Evolutionary conservation across 176 grass and related monocot species (phyloP).

Genomic region (Dactylis glomerata): DNA sequence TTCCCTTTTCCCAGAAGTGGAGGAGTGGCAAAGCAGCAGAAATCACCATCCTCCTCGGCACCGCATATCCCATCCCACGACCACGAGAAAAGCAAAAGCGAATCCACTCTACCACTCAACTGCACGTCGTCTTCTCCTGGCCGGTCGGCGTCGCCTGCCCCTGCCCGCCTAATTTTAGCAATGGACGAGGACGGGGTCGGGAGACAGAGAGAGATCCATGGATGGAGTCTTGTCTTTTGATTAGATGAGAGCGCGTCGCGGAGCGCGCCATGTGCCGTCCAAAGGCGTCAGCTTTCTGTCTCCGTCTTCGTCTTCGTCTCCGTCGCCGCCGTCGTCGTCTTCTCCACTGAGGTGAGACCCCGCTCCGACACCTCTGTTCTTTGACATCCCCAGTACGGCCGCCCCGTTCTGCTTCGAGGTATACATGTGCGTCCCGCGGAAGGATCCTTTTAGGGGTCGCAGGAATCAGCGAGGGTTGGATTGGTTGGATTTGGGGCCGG

Average conservation of each 20-base stretch:
- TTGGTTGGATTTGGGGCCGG: constrained; percentile 2
- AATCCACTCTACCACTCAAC: background rate
- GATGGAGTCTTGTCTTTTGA: background rate
- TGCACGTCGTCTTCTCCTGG: background rate
- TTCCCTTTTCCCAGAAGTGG: background rate
- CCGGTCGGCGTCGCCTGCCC: background rate
- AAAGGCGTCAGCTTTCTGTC: background rate
- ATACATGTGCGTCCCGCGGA: background rate
- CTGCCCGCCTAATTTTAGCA: constrained; percentile 3
- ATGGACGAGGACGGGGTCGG: background rate
- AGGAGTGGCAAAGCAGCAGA: background rate
- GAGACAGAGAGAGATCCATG: background rate
- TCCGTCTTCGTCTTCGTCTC: background rate
- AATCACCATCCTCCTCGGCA: background rate
- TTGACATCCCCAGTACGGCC: background rate
- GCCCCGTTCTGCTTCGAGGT: background rate
- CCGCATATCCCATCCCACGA: constrained; percentile 27
- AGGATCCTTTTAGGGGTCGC: background rate
- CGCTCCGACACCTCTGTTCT: background rate
- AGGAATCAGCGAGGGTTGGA: background rate
- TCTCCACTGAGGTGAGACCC: constrained; percentile 16
- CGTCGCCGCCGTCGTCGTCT: background rate
- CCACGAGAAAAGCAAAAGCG: background rate
- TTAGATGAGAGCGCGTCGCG: background rate
- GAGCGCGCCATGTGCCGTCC: background rate